Base-by-base conservation (phyloP, 371 early-diverging fungal species). In the Aphelidium insulamus region DNA sequence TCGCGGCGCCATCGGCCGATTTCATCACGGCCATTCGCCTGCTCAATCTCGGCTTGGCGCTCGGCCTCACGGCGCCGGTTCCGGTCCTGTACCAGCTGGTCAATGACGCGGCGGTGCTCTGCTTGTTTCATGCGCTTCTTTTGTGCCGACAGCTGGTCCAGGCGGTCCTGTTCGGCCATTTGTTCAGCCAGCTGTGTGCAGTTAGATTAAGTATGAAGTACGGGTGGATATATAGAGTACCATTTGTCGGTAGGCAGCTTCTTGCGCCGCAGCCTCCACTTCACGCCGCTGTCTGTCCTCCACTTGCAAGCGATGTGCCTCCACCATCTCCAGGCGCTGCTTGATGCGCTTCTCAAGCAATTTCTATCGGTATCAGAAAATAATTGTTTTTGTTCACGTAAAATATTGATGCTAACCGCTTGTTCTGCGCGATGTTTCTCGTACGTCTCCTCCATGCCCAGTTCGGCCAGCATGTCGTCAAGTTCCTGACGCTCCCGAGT, bases 61-160 rank as follows among this genome's bases (percentile, higher is more conserved):
- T 52, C 50, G 19, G 36, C 28, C 19, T 49, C 45, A 12, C 43
- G 14, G 7, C 42, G 30, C 24, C 31, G 30, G 14, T 52, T 46
- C 6, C 59, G 38, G 36, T 62, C 54, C 36, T 53, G 50, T 5
- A 59, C 44, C 9, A 62, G 39, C 7, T 50, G 54, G 34, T 62
- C 57, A 2, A 62, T 55, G 6, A 55, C 60, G 9, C 51, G 44
- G 35, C 47, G 46, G 48, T 62, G 59, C 36, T 62, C 62, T 10
- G 57, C 28, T 38, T 62, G 62, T 37, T 55, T 59, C 59, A 59
- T 53, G 6, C 62, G 46, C 23, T 57, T 45, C 23, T 46, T 51
- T 29, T 52, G 48, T 4, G 48, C 45, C 26, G 50, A 53, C 37
- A 62, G 27, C 37, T 59, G 59, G 23, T 62, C 62, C 5, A 62